phyloP scores from a whole-genome alignment of 2,329 filamentous ascomycete species.

The Alternaria tenuissima region DNA sequence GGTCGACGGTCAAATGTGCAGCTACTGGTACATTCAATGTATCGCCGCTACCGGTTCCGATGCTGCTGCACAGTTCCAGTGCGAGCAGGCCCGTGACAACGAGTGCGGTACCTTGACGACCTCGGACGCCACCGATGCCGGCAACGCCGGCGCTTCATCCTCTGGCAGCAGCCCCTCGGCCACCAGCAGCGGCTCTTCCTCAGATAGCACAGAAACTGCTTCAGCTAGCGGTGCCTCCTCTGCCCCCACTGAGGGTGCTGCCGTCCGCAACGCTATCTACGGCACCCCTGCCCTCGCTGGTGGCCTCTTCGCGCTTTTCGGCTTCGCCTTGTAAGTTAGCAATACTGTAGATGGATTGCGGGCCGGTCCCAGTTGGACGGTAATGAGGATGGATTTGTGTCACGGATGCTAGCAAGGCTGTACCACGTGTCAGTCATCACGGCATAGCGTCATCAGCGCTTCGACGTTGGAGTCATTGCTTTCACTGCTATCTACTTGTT shows the following conservation, averaged over 20 bases:
- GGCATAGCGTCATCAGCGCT: conserved; percentile 33
- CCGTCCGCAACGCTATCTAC: conserved; percentile 56
- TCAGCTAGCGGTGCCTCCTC: too few relatives aligned
- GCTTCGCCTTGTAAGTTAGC: conserved; percentile 62
- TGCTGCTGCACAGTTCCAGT: conserved; percentile 51
- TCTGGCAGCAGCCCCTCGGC: too few relatives aligned
- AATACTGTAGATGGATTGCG: conserved; percentile 23
- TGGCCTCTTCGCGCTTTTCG: conserved; percentile 64
- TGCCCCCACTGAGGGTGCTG: too few relatives aligned
- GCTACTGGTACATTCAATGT: too few relatives aligned
- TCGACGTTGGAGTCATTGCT: conserved; percentile 37
- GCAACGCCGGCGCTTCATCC: too few relatives aligned
- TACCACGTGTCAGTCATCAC: conserved; percentile 21
- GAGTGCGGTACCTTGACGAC: conserved; percentile 62
- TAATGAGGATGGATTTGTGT: conserved; percentile 34
- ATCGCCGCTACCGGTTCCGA: conserved; percentile 51
- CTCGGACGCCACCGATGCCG: conserved; percentile 27
- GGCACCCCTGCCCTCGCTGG: conserved; percentile 62
- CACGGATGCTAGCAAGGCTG: conserved; percentile 26
- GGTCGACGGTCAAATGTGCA: too few relatives aligned
- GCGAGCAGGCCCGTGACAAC: conserved; percentile 52
- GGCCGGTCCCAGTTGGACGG: conserved; percentile 38
- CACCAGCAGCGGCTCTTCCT: too few relatives aligned
- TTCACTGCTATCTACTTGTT: conserved; percentile 30
- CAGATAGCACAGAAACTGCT: too few relatives aligned